Evolutionary conservation across 148 eudicot species (phyloP).

Genomic region (Fagopyrum homotropicum): DNA sequence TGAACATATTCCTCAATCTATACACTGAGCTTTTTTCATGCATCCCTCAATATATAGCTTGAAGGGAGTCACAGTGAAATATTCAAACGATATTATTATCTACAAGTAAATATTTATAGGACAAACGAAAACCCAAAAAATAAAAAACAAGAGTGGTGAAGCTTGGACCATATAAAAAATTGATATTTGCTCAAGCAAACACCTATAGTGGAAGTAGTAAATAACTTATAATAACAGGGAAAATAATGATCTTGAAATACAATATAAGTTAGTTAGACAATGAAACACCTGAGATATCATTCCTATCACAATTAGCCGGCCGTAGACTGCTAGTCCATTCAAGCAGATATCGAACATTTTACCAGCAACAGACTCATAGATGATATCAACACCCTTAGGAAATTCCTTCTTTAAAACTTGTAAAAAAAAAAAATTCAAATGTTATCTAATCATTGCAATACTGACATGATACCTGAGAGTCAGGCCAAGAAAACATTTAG

Average conservation of each 20-base stretch:
- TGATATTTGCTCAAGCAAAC: not conserved
- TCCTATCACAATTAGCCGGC: constrained; percentile 86
- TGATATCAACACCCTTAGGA: constrained; percentile 79
- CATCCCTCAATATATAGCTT: too few relatives aligned
- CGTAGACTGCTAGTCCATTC: constrained; percentile 76
- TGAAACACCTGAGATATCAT: constrained; percentile 91
- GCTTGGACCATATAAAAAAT: too few relatives aligned
- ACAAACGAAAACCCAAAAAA: not conserved
- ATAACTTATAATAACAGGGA: not conserved
- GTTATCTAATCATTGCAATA: not conserved
- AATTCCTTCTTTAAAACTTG: constrained; percentile 86
- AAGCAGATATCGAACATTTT: constrained; percentile 80
- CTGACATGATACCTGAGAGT: too few relatives aligned
- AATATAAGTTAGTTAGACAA: not conserved
- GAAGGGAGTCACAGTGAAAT: too few relatives aligned
- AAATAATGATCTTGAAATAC: not conserved
- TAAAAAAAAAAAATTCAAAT: constrained; percentile 9
- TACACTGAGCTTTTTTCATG: too few relatives aligned
- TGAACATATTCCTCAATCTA: too few relatives aligned
- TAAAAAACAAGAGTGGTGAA: too few relatives aligned
- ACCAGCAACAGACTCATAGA: constrained; percentile 95
- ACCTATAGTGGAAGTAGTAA: not conserved
- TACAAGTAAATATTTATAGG: not conserved
- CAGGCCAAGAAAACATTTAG: not conserved
- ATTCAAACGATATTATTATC: too few relatives aligned